phyloP scores from a whole-genome alignment of 2,329 filamentous ascomycete species.

The Ramularia endophylla region DNA sequence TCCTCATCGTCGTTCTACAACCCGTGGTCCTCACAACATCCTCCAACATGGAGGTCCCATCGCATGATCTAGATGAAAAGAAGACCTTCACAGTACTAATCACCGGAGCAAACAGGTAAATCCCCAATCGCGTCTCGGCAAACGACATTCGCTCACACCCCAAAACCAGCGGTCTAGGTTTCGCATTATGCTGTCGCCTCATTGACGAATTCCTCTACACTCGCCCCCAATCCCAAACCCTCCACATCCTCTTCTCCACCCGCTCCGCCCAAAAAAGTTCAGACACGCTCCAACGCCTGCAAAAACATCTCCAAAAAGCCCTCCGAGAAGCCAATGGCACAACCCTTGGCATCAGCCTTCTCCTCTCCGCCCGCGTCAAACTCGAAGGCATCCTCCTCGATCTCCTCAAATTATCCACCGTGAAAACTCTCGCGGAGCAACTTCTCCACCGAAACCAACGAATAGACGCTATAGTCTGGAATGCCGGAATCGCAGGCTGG shows the following conservation, averaged over 20 bases:
- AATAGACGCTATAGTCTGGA: conserved; percentile 74
- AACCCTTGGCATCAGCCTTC: conserved; percentile 35
- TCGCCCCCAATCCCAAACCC: conserved; percentile 59
- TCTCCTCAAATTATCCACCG: conserved; percentile 49
- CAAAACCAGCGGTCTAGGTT: conserved; percentile 70
- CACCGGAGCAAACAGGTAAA: conserved; percentile 80
- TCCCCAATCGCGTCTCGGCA: too few relatives aligned
- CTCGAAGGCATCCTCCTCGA: conserved; percentile 55
- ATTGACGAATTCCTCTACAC: conserved; percentile 82
- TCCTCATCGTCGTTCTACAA: too few relatives aligned
- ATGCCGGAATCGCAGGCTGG: conserved; percentile 87
- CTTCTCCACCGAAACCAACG: conserved; percentile 56
- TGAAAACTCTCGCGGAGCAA: conserved; percentile 48
- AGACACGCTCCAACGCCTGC: conserved; percentile 56
- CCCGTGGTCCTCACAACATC: too few relatives aligned
- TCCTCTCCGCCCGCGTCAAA: conserved; percentile 40
- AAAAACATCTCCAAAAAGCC: conserved; percentile 50
- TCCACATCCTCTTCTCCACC: conserved; percentile 79
- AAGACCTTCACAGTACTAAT: conserved; percentile 56
- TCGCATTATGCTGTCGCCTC: conserved; percentile 73
- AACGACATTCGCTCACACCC: too few relatives aligned
- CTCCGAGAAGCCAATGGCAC: conserved; percentile 31
- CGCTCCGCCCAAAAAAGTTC: conserved; percentile 67
- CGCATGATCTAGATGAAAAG: conserved; percentile 7
- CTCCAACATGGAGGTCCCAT: too few relatives aligned